phyloP scores from a whole-genome alignment of 106 monocot genomes.

The Dactylorhiza incarnata region DNA sequence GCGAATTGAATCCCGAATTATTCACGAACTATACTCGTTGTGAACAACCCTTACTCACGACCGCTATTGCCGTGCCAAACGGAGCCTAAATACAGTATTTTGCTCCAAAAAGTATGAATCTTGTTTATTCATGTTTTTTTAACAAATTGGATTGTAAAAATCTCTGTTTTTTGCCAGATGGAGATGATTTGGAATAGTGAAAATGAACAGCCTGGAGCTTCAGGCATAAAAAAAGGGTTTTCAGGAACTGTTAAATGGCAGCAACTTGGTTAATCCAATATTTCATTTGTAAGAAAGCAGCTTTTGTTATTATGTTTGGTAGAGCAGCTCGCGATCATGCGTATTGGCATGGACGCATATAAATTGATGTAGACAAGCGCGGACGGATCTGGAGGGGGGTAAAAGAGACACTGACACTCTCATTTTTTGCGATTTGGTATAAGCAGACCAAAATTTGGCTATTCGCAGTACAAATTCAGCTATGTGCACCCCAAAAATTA shows the following conservation, averaged over 20 bases:
- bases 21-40: no score
- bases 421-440: no score
- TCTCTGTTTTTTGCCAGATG: slow-evolving; percentile 46
- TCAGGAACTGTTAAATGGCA: slow-evolving; percentile 49
- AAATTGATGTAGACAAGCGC: neutral
- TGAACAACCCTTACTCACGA: no score
- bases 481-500: no score
- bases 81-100: neutral
- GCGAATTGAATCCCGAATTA: no score
- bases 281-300: slow-evolving; percentile 3
- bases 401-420: no score
- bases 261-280: slow-evolving; percentile 24
- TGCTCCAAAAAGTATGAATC: neutral
- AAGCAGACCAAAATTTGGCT: no score
- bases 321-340: neutral
- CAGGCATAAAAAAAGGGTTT: slow-evolving; percentile 23
- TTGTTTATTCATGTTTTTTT: neutral
- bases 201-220: slow-evolving; percentile 21
- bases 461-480: no score
- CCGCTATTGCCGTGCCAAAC: no score
- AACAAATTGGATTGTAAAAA: neutral
- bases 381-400: no score
- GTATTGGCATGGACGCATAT: neutral
- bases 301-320: neutral
- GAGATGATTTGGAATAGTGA: slow-evolving; percentile 89